Percentiles rank a stretch among this genome's conserved stretches.
Evolutionary conservation across 2,329 filamentous ascomycete species (phyloP).

Genomic region (Diatrype stigma): DNA sequence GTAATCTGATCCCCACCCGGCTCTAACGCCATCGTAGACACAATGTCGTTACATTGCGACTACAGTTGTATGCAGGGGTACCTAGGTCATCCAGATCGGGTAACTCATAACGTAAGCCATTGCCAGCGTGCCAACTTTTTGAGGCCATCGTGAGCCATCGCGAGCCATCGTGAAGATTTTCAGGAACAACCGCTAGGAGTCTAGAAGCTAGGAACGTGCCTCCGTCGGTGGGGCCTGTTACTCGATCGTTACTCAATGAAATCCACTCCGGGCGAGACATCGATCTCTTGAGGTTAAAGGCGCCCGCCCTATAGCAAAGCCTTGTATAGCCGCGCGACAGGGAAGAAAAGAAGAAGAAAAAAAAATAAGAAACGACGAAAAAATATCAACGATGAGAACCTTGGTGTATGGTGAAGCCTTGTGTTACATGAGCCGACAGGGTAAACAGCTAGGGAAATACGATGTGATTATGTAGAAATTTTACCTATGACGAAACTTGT

Average conservation of each 20-base stretch:
- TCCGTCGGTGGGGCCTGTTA: slow-evolving; percentile 15
- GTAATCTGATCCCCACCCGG: not conserved
- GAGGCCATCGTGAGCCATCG: slow-evolving; percentile 1
- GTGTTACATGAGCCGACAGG: too few species aligned
- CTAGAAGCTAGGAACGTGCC: slow-evolving; percentile 8
- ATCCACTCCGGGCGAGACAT: slow-evolving; percentile 16
- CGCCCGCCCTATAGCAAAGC: not conserved
- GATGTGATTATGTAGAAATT: too few species aligned
- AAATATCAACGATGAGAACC: too few species aligned
- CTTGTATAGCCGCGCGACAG: not conserved
- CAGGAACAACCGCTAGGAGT: slow-evolving; percentile 1
- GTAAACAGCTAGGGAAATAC: too few species aligned
- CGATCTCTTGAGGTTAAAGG: too few species aligned
- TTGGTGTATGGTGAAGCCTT: too few species aligned
- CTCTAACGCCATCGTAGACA: not conserved
- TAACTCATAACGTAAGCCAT: not conserved
- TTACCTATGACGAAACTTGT: too few species aligned
- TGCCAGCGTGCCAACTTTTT: too few species aligned
- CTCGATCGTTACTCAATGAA: slow-evolving; percentile 26
- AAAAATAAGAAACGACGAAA: too few species aligned
- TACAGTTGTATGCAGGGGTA: not conserved
- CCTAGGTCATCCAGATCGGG: not conserved
- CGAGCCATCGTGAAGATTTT: slow-evolving; percentile 8
- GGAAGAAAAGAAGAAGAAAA: not conserved
- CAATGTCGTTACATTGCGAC: not conserved